A percentile compares a stretch with the other conserved stretches of the same genome.
phyloP scores from a whole-genome alignment of 495 filamentous ascomycete genomes.

The Polyplosphaeria fusca region DNA sequence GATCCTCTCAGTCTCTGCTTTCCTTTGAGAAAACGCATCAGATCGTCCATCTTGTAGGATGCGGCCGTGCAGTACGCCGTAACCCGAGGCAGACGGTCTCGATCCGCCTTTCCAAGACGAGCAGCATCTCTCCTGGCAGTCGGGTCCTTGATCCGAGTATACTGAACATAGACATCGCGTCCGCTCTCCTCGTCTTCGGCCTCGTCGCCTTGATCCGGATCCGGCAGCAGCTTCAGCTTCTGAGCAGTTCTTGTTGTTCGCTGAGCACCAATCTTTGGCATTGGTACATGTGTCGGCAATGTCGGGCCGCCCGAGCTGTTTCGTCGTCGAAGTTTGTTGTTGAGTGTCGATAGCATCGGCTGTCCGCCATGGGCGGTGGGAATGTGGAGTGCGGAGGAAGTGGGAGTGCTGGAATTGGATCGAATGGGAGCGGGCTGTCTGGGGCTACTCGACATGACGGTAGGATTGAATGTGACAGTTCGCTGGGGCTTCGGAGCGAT shows the following conservation, averaged over 20 bases:
- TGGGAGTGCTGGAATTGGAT: constrained; percentile 38
- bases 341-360: constrained; percentile 74
- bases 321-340: constrained; percentile 79
- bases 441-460: constrained; percentile 54
- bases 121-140: constrained; percentile 91
- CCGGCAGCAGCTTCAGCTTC: constrained; percentile 91
- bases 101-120: constrained; percentile 86
- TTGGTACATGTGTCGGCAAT: constrained; percentile 44
- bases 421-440: constrained; percentile 43
- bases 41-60: constrained; percentile 78
- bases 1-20: constrained; percentile 69
- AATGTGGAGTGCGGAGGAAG: constrained; percentile 7
- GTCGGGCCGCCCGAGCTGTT: constrained; percentile 74
- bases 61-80: constrained; percentile 95
- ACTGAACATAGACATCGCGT: constrained; percentile 92
- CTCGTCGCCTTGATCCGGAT: constrained; percentile 78
- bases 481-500: constrained; percentile 40
- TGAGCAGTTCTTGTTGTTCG: constrained; percentile 91
- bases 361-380: constrained; percentile 46
- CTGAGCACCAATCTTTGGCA: constrained; percentile 86
- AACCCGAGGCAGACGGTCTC: constrained; percentile 80
- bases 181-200: constrained; percentile 81
- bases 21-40: constrained; percentile 87
- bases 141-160: constrained; percentile 93
- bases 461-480: constrained; percentile 71